A percentile compares a stretch with the other conserved stretches of the same genome.
These are phyloP conservation scores for Cordyceps cateniannulata DNA, from an alignment of 2,329 filamentous ascomycete species.

Conservation along the genomic window DNA sequence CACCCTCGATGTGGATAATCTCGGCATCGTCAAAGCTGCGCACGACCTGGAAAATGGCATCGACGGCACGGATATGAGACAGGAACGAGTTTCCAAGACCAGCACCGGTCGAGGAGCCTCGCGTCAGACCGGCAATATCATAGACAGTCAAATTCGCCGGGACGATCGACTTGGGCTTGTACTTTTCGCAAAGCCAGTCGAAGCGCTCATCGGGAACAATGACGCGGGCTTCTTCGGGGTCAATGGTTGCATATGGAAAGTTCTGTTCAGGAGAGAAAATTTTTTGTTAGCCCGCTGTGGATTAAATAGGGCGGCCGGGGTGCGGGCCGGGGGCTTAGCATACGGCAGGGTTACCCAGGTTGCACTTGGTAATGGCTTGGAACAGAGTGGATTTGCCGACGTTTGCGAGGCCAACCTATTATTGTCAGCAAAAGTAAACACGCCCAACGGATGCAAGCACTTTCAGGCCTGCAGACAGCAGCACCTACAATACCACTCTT, in stretches of 20 bases:
- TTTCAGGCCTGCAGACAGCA: background rate
- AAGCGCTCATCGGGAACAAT: slow-evolving; percentile 93
- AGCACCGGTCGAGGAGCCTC: slow-evolving; percentile 92
- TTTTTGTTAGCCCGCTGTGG: slow-evolving; percentile 27
- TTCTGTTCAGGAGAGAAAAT: slow-evolving; percentile 52
- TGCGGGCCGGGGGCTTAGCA: slow-evolving; percentile 27
- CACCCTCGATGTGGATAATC: slow-evolving; percentile 98
- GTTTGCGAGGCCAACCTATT: slow-evolving; percentile 92
- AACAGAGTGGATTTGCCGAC: slow-evolving; percentile 99
- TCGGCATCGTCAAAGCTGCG: slow-evolving; percentile 98
- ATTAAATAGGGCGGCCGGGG: slow-evolving; percentile 8
- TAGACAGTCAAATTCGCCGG: slow-evolving; percentile 97
- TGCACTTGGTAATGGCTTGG: slow-evolving; percentile 98
- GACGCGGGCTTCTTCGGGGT: slow-evolving; percentile 96
- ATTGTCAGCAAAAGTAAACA: slow-evolving; percentile 1
- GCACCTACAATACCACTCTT: slow-evolving; percentile 93
- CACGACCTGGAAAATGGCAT: slow-evolving; percentile 96
- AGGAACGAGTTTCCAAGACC: slow-evolving; percentile 97
- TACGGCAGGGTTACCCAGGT: slow-evolving; percentile 93
- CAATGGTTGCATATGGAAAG: slow-evolving; percentile 98
- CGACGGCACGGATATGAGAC: slow-evolving; percentile 96
- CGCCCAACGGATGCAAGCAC: background rate
- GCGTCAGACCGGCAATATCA: slow-evolving; percentile 94
- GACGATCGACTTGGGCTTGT: slow-evolving; percentile 96
- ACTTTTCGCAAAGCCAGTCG: slow-evolving; percentile 93